Conservation (phyloP, 2,329 filamentous ascomycete species). For the Paracorniculantispora psalliotae region DNA sequence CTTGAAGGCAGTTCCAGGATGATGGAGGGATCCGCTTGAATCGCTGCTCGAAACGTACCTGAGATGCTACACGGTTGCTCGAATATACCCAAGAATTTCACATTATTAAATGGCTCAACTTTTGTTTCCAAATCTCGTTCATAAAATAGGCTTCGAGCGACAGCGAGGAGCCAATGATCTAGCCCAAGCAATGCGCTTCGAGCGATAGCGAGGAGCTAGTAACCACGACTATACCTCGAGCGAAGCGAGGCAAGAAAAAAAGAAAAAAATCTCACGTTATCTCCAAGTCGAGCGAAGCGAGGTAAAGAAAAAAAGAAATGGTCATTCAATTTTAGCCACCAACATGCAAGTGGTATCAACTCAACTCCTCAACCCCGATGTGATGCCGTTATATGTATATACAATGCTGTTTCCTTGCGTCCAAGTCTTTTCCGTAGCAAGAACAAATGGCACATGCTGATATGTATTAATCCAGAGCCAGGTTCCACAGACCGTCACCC, state of each 20-base stretch:
- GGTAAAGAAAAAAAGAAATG: not conserved
- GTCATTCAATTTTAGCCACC: not conserved
- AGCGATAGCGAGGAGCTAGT: not conserved
- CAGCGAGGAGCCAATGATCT: not conserved
- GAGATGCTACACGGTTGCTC: no score
- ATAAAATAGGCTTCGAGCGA: not conserved
- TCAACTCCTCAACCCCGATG: conserved; percentile 2
- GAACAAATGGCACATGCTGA: not conserved
- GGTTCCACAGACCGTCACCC: conserved; percentile 87
- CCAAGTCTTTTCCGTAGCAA: no score
- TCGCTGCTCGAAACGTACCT: no score
- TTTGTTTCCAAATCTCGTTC: no score
- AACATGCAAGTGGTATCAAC: not conserved
- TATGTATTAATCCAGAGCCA: conserved; percentile 44
- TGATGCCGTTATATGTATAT: conserved; percentile 3
- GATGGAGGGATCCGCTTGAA: not conserved
- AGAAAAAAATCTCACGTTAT: not conserved
- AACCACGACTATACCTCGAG: not conserved
- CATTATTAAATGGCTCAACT: no score
- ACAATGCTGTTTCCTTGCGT: not conserved
- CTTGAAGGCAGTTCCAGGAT: not conserved
- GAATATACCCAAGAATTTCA: no score
- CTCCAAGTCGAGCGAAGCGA: not conserved
- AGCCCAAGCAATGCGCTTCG: not conserved
- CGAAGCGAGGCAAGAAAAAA: not conserved